Base-by-base conservation (phyloP, 441 rosid species). In the Metrosideros polymorpha region DNA sequence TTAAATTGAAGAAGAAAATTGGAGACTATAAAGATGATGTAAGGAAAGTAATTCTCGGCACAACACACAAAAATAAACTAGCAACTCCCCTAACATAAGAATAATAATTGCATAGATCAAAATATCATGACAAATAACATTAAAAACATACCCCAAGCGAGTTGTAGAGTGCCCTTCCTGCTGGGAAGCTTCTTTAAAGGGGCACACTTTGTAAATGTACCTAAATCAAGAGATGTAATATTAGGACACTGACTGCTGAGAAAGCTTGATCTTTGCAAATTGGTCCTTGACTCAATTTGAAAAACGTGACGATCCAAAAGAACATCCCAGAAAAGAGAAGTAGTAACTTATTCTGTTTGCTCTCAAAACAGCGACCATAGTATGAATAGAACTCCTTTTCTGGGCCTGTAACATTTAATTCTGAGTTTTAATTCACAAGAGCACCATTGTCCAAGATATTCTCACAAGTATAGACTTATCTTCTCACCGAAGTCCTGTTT, bases 311-410 rank as follows among this genome's bases (percentile, higher is more conserved):
- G 0, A 5, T 71, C 45, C 6, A 47, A 71, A 71, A 35, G n/a
- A 35, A 39, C 14, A 35, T 39, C 79, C 27, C 79, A 71, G 79
- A 71, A 71, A 71, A 71, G 79, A 71, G 47, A 55, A 76, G 83
- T 2, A 9, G 52, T 30, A 66, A 86, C 99, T 98, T 96, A 89
- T 95, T 95, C 90, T 98, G 94, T 90, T 96, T 98, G 93, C 90
- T 92, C 92, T 97, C 99, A 86, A 96, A 96, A 88, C 99, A 97
- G 43, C 66, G 94, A 87, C 92, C 95, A 66, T 93, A 92, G 91
- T 94, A 94, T 82, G 98, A 92, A 89, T 94, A 97, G 94, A 98
- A 97, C 91, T 96, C 98, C 92, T 95, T 96, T 90, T 93, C 98
- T n/a, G 90, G 93, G 82, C 99, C 99, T 97, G 97, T 51, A 89